phyloP scores from a whole-genome alignment of 73 alveolate species.

The Symbiodinium pilosum region DNA sequence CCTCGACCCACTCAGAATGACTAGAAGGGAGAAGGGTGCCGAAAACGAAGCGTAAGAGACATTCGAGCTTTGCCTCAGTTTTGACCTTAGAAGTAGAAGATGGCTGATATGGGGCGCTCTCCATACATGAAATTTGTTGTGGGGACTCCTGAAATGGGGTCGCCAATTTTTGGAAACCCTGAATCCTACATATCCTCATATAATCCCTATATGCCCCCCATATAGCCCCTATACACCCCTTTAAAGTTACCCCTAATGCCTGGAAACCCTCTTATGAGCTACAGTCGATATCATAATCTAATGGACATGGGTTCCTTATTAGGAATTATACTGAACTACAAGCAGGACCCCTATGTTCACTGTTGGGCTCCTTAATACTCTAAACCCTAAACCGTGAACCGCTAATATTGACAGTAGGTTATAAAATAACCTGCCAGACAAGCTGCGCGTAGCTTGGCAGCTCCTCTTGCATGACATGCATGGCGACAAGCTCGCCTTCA shows the following conservation, averaged over 20 bases:
- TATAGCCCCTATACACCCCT: not conserved
- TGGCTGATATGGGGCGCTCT: not conserved
- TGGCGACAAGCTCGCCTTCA: constrained; percentile 67
- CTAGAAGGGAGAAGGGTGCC: no score
- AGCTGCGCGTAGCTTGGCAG: constrained; percentile 72
- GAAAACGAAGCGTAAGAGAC: not conserved
- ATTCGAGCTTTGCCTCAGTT: not conserved
- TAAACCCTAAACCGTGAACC: not conserved
- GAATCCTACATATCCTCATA: no score
- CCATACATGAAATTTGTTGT: not conserved
- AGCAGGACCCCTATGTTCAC: not conserved
- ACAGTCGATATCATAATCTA: not conserved
- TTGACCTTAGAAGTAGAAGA: not conserved
- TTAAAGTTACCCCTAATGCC: not conserved
- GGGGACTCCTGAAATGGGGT: not conserved
- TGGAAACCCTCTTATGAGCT: not conserved
- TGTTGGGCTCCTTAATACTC: not conserved
- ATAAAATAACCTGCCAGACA: not conserved
- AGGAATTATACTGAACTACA: not conserved
- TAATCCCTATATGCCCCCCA: no score
- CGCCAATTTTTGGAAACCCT: not conserved
- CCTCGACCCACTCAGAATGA: no score
- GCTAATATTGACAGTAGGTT: not conserved
- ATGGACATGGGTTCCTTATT: not conserved
- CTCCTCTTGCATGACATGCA: constrained; percentile 47